These are phyloP conservation scores for Microbotryum silenes-acaulis DNA, from an alignment of 1,284 basidiomycete genomes.

Conservation along the genomic window DNA sequence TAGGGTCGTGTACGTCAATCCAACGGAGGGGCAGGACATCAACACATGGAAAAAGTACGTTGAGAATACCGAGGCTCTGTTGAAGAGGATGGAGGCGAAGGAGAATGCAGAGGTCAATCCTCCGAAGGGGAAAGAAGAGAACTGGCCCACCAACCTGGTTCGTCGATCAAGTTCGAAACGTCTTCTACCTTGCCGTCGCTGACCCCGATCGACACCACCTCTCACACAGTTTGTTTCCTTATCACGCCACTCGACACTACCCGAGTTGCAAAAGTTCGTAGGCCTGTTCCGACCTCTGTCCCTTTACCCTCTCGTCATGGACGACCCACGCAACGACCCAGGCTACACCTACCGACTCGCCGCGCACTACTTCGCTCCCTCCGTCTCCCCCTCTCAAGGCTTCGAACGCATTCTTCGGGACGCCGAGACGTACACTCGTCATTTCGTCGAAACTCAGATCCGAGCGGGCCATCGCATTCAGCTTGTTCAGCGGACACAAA, in stretches of 20 bases:
- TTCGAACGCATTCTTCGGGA: too few relatives aligned
- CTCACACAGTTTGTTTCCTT: slow-evolving; percentile 64
- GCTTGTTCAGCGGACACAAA: too few relatives aligned
- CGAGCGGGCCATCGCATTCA: too few relatives aligned
- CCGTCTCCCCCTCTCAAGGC: too few relatives aligned
- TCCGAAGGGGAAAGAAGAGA: not conserved
- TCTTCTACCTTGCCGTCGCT: not conserved
- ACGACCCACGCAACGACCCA: slow-evolving; percentile 41
- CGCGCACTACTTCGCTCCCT: not conserved
- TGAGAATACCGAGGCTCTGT: slow-evolving; percentile 43
- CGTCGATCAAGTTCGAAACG: slow-evolving; percentile 29
- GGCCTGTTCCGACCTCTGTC: slow-evolving; percentile 63
- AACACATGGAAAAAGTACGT: slow-evolving; percentile 51
- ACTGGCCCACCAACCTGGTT: slow-evolving; percentile 53
- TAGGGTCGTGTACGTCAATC: slow-evolving; percentile 65
- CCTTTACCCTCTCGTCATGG: slow-evolving; percentile 71
- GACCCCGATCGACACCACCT: not conserved
- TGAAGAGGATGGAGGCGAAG: slow-evolving; percentile 46
- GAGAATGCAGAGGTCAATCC: slow-evolving; percentile 7
- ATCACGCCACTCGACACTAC: slow-evolving; percentile 72
- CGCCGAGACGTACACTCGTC: too few relatives aligned
- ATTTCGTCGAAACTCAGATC: too few relatives aligned
- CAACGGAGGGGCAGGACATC: slow-evolving; percentile 52
- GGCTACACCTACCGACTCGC: not conserved
- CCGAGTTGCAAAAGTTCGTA: slow-evolving; percentile 72